Percentiles rank a stretch among this genome's conserved stretches.
These are phyloP conservation scores for Astragalus membranaceus DNA, from an alignment of 306 rosid genomes.

Conservation along the genomic window DNA sequence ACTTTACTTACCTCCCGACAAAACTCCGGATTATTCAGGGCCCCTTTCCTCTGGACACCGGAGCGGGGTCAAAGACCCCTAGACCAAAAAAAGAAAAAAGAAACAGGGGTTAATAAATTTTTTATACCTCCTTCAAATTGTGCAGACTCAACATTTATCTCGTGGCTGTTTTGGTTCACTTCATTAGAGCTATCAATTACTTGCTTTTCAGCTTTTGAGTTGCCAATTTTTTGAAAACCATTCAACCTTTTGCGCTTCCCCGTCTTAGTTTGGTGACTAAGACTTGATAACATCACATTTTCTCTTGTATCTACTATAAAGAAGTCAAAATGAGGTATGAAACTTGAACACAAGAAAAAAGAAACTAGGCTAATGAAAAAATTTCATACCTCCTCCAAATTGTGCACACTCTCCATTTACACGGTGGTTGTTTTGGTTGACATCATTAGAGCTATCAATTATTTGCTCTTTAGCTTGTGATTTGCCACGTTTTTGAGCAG, in stretches of 20 bases:
- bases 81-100: not conserved
- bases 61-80: too few species aligned
- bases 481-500: not conserved
- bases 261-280: not conserved
- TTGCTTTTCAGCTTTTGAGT: not conserved
- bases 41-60: too few species aligned
- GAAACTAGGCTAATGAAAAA: not conserved
- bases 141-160: not conserved
- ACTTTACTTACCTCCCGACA: too few species aligned
- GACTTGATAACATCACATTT: not conserved
- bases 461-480: not conserved
- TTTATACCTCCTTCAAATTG: not conserved
- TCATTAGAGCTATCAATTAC: not conserved
- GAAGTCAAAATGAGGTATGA: not conserved
- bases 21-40: too few species aligned
- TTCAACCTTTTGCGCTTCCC: not conserved
- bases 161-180: not conserved
- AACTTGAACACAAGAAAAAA: not conserved
- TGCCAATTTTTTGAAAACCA: not conserved
- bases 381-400: not conserved
- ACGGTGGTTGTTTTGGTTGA: not conserved
- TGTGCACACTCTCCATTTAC: not conserved
- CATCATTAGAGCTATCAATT: not conserved
- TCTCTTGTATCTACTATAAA: not conserved
- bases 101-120: not conserved